A percentile compares a stretch with the other conserved stretches of the same genome.
These are phyloP conservation scores for Gentiana dahurica DNA, from an alignment of 257 asterid species.

Conservation along the genomic window DNA sequence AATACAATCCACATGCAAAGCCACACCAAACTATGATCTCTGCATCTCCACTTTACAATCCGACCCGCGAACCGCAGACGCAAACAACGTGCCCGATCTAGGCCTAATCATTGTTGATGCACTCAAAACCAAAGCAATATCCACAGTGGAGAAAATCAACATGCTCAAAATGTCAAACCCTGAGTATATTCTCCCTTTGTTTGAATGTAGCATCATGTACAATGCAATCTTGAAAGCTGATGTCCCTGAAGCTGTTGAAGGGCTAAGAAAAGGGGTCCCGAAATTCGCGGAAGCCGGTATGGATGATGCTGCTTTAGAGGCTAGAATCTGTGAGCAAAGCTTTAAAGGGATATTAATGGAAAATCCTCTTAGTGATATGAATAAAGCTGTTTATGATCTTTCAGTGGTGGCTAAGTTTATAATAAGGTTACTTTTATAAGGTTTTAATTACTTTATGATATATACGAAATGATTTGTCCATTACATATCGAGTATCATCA, in stretches of 20 bases:
- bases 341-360: conserved; percentile 1
- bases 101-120: conserved; percentile 21
- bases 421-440: conserved; percentile 18
- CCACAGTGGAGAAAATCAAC: conserved; percentile 5
- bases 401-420: conserved; percentile 25
- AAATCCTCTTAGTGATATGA: conserved; percentile 6
- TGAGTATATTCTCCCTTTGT: conserved; percentile 1
- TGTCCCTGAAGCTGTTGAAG: conserved; percentile 18
- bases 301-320: conserved; percentile 22
- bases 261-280: conserved; percentile 15
- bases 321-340: conserved; percentile 11
- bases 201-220: conserved; percentile 9
- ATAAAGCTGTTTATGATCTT: conserved; percentile 13
- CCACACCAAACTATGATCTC: conserved; percentile 45
- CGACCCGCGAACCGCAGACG: conserved; percentile 18
- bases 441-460: too few species aligned
- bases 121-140: conserved; percentile 7
- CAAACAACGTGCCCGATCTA: conserved; percentile 10
- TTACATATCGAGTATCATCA: too few species aligned
- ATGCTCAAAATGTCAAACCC: conserved; percentile 10
- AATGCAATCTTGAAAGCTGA: conserved; percentile 18
- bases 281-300: conserved; percentile 24
- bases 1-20: conserved; percentile 37
- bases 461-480: too few species aligned
- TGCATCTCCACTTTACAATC: conserved; percentile 9